A percentile compares a stretch with the other conserved stretches of the same genome.
phyloP scores from a whole-genome alignment of 2,329 filamentous ascomycete genomes.

The Alternaria atra region DNA sequence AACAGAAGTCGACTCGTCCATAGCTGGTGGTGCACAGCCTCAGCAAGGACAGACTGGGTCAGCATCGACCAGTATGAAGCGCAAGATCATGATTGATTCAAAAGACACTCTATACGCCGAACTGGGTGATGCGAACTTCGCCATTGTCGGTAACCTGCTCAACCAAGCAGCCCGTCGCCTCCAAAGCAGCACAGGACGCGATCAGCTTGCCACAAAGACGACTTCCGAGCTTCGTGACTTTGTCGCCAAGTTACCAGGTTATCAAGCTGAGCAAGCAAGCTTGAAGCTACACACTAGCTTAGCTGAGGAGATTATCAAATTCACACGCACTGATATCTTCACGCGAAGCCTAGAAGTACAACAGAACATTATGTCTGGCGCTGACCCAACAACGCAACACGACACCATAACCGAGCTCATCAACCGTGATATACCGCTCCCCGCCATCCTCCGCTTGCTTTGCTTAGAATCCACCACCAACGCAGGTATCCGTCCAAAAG shows the following conservation, averaged over 20 bases:
- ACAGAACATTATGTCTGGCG: constrained; percentile 90
- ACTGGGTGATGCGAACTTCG: constrained; percentile 91
- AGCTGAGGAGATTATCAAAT: constrained; percentile 93
- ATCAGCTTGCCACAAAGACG: constrained; percentile 80
- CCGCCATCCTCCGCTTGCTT: constrained; percentile 82
- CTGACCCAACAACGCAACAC: constrained; percentile 87
- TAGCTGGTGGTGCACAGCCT: constrained; percentile 78
- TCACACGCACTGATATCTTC: constrained; percentile 89
- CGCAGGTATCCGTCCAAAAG: constrained; percentile 86
- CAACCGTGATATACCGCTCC: constrained; percentile 80
- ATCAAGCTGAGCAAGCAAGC: constrained; percentile 92
- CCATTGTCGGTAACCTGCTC: constrained; percentile 85
- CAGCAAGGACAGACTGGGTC: constrained; percentile 62
- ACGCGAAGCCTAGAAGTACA: constrained; percentile 89
- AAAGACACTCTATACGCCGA: constrained; percentile 89
- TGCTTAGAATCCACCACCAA: constrained; percentile 92
- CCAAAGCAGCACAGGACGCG: constrained; percentile 85
- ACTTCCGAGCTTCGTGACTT: constrained; percentile 93
- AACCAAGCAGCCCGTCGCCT: constrained; percentile 91
- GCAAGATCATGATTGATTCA: constrained; percentile 87
- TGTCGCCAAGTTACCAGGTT: constrained; percentile 89
- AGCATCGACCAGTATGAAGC: constrained; percentile 69
- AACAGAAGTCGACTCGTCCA: constrained; percentile 88
- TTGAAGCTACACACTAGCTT: constrained; percentile 91
- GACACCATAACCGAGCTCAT: constrained; percentile 96